Base-by-base conservation (phyloP, 1,139 yeast genomes). In the Saccharomyces hybrid region DNA sequence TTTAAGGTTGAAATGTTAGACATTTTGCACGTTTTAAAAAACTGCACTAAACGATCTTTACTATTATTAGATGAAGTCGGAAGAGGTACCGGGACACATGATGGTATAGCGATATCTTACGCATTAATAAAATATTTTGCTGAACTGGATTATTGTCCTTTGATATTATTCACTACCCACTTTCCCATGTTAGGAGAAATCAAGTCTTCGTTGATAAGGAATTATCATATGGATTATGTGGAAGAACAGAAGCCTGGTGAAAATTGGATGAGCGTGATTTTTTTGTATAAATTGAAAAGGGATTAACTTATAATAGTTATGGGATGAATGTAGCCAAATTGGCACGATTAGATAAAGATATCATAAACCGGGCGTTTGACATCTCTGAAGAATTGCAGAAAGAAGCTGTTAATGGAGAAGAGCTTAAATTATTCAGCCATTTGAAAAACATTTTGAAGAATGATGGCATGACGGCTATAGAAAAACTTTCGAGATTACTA, bases 61-160 rank as follows among this genome's bases (percentile, higher is more conserved):
- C 65, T 79, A 2, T 65, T 80, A 0, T 64, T 80, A 46, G 84
- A 79, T 64, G 83, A 80, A 59, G 72, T 80, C 7, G 83, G 83
- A 0, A 68, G 83, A 58, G 83, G 80, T 0, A 93, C 99, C 0
- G 86, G 96, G 0, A 90, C 98, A 0, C 76, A 77, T 56, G 99
- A 93, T 71, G 99, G 99, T 0, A 85, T 86, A 41, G 83, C 96
- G 0, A 83, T 93, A 38, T 97, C 98, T 0, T 81, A 83, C 65
- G 77, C 96, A 0, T 84, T 93, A 2, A 72, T 93, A 56, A 77
- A 80, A 55, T 84, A 87, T 62, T 77, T 90, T 53, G 71, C 84
- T 3, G 75, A 74, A 31, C 66, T 68, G 19, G 63, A 72, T 0
- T 73, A 71, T 4, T 68, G 77, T 47, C 85, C 93, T 0, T 71